Base-by-base conservation (phyloP, 2,329 filamentous ascomycete species). In the Byssoonygena ceratinophila region DNA sequence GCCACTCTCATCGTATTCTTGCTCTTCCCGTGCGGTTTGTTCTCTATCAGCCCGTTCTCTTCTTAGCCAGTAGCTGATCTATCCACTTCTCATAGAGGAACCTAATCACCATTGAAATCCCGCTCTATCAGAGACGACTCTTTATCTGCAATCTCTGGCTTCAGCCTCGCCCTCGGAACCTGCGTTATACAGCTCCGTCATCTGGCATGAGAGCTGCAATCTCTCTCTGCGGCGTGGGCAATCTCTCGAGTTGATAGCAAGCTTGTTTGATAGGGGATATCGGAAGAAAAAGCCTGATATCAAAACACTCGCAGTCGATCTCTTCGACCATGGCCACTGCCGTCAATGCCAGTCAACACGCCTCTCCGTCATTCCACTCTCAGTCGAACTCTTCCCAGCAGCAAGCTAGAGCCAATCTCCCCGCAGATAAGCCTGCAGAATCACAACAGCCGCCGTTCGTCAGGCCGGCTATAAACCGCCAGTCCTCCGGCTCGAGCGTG, bases 311-410 rank as follows among this genome's bases (percentile, higher is more conserved):
- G n/a, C n/a, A n/a, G n/a, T n/a, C n/a, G 9, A 29, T 29, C 27
- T 6, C n/a, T n/a, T 14, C 22, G 16, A 32, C 23, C 53, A 59
- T 59, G 57, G 55, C 57, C 44, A 51, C 52, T 16, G 52, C 51
- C 4, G 40, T 45, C 25, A 46, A 45, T 32, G 41, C 34, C 23
- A 50, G 41, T n/a, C 36, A 50, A 37, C 56, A 52, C 37, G n/a
- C 45, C 8, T 53, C 32, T 16, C 36, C 56, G 16, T 49, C 32
- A 43, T 16, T 44, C 2, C 52, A 27, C 31, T 16, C 53, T 1
- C 51, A 23, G 18, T 20, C 51, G 14, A 44, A 18, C 41, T 7
- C 25, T 32, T 12, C 34, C 45, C 39, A 34, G 27, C 45, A 18
- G 37, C 43, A 44, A 36, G 31, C 20, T n/a, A 49, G 34, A 8